A percentile compares a stretch with the other conserved stretches of the same genome.
phyloP scores from a whole-genome alignment of 306 rosid species.

The Oemleria cerasiformis region DNA sequence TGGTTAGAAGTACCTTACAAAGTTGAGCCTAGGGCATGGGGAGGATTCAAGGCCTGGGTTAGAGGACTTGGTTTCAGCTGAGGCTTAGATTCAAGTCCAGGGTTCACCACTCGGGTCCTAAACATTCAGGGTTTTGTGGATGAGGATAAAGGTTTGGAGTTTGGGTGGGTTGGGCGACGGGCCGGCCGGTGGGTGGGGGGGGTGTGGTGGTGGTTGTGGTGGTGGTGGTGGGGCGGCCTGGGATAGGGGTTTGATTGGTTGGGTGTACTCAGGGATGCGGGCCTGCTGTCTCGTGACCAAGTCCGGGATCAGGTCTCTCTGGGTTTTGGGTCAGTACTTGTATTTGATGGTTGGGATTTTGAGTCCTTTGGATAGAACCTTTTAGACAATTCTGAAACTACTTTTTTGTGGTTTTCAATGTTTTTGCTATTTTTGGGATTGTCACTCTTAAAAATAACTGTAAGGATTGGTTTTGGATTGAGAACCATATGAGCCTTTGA shows the following conservation, averaged over 20 bases:
- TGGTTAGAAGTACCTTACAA: not conserved
- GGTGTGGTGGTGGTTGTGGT: too few species aligned
- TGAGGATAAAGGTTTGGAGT: too few species aligned
- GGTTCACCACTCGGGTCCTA: not conserved
- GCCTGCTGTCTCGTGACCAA: too few species aligned
- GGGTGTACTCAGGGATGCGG: too few species aligned
- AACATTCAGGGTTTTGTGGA: too few species aligned
- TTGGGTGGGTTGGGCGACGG: too few species aligned
- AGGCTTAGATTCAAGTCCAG: not conserved
- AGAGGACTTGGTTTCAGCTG: not conserved
- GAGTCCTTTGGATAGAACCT: not conserved
- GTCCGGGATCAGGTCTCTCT: too few species aligned
- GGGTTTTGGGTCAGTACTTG: not conserved
- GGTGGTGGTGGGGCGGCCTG: too few species aligned
- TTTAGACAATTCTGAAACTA: not conserved
- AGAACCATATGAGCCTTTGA: not conserved
- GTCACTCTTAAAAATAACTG: too few species aligned
- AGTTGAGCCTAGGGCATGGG: not conserved
- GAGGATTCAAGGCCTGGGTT: not conserved
- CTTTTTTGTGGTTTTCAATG: not conserved
- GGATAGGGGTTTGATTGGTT: too few species aligned
- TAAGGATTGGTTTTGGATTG: not conserved
- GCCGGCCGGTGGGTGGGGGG: too few species aligned
- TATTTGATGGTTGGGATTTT: not conserved
- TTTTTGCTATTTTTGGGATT: not conserved